phyloP scores from a whole-genome alignment of 495 filamentous ascomycete genomes.

The Podospora comata region DNA sequence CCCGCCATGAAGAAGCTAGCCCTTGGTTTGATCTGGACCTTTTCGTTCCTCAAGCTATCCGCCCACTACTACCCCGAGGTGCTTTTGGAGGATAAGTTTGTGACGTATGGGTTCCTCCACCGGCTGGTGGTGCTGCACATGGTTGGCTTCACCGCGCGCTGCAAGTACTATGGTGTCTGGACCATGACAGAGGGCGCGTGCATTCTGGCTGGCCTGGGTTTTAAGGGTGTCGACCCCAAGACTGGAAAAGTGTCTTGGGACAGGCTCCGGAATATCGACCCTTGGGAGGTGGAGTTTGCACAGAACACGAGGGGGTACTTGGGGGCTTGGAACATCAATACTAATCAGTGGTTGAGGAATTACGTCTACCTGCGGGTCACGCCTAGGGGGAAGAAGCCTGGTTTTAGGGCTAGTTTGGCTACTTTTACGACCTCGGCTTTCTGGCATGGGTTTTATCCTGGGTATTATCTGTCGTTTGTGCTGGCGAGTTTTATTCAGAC shows the following conservation, averaged over 20 bases:
- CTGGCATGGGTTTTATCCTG: slow-evolving; percentile 98
- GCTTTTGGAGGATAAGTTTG: slow-evolving; percentile 55
- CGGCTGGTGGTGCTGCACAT: slow-evolving; percentile 77
- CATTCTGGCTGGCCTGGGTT: slow-evolving; percentile 89
- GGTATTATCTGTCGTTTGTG: slow-evolving; percentile 90
- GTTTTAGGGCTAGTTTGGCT: slow-evolving; percentile 89
- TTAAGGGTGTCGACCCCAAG: slow-evolving; percentile 82
- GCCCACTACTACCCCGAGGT: slow-evolving; percentile 60
- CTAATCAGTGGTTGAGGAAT: slow-evolving; percentile 93
- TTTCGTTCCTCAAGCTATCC: slow-evolving; percentile 70
- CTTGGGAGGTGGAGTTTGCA: slow-evolving; percentile 76
- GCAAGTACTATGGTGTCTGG: slow-evolving; percentile 97
- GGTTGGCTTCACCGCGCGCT: slow-evolving; percentile 72
- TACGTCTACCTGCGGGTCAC: slow-evolving; percentile 95
- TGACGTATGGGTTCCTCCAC: slow-evolving; percentile 63
- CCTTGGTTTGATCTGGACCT: slow-evolving; percentile 72
- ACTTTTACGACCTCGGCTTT: slow-evolving; percentile 92
- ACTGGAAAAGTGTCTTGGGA: slow-evolving; percentile 86
- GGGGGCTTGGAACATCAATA: slow-evolving; percentile 97
- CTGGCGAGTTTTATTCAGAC: slow-evolving; percentile 88
- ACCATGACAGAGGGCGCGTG: slow-evolving; percentile 88
- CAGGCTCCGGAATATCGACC: slow-evolving; percentile 80
- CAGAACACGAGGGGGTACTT: slow-evolving; percentile 89
- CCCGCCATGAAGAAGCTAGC: slow-evolving; percentile 77
- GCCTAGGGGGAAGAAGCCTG: slow-evolving; percentile 91